Base-by-base conservation (phyloP, 768 basidiomycete genomes). In the Podaxis sp. region DNA sequence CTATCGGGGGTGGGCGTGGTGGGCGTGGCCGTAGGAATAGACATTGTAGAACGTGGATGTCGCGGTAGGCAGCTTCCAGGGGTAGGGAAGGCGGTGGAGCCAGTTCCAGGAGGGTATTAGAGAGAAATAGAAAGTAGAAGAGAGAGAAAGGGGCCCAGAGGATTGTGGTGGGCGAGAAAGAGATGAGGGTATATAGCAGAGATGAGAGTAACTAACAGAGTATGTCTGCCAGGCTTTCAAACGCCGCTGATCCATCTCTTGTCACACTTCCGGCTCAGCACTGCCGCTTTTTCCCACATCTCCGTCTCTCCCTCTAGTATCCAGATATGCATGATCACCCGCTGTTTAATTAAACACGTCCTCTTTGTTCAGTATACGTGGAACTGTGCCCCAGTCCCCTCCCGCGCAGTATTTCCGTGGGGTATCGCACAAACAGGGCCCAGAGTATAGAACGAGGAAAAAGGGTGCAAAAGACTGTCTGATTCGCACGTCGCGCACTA, bases 221-320 rank as follows among this genome's bases (percentile, higher is more conserved):
- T 64, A 65, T 64, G 68, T 65, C 62, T 64, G 64, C 37, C 54
- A 62, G 61, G 52, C 52, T 38, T 36, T 21, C 52, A 54, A 57
- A 57, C 55, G 44, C 55, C 47, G 46, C 36, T 57, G 46, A 48
- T 47, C 35, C 10, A 57, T 36, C 46, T 37, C 54, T 42, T 42
- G 71, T 57, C 59, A 75, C 70, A 65, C 72, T 74, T 64, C 68
- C 64, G 18, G 56, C 52, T 50, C 58, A 65, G 64, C 64, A 65
- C 67, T 65, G 67, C 57, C 52, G 51, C 51, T 62, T 57, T 55
- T 57, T 57, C 57, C 57, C 57, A 57, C 57, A 37, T n/a, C 5
- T 40, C 57, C 57, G 57, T 57, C 55, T 27, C 42, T 44, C n/a
- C n/a, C 18, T n/a, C 42, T 23, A 23, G 1, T 23, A 23, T n/a